Conservation (phyloP, 768 basidiomycete species). For the Agrocybe praecox region DNA sequence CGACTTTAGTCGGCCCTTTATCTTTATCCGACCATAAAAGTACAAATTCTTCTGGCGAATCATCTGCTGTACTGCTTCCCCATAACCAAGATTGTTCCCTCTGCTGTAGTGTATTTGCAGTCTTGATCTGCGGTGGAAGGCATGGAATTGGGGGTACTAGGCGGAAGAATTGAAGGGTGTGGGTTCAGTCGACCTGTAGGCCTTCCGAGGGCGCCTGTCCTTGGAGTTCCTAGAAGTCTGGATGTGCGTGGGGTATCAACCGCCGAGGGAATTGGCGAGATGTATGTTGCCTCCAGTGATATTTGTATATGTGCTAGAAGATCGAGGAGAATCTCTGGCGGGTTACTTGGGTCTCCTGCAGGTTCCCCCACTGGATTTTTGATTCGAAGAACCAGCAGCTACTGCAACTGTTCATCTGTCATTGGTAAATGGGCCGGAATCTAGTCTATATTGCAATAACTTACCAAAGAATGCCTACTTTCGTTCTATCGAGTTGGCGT, state of each 20-base stretch:
- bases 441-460: slow-evolving; percentile 20
- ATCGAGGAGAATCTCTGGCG: slow-evolving; percentile 51
- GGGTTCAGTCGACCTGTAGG: slow-evolving; percentile 36
- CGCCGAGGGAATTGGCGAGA: slow-evolving; percentile 48
- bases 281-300: slow-evolving; percentile 82
- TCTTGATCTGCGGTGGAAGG: slow-evolving; percentile 76
- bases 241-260: slow-evolving; percentile 36
- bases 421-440: slow-evolving; percentile 24
- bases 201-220: slow-evolving; percentile 46
- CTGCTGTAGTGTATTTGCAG: slow-evolving; percentile 72
- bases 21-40: slow-evolving; percentile 67
- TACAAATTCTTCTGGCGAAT: slow-evolving; percentile 57
- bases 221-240: slow-evolving; percentile 51
- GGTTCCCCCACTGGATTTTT: slow-evolving; percentile 54
- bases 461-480: slow-evolving; percentile 77
- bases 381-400: slow-evolving; percentile 54
- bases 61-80: slow-evolving; percentile 58
- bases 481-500: slow-evolving; percentile 48
- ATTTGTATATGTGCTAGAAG: slow-evolving; percentile 75
- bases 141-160: slow-evolving; percentile 82
- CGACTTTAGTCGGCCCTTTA: no score
- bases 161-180: slow-evolving; percentile 76
- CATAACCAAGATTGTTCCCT: slow-evolving; percentile 81
- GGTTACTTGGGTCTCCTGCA: slow-evolving; percentile 36
- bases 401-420: slow-evolving; percentile 59